Percentiles rank a stretch among this genome's conserved stretches.
These are phyloP conservation scores for Bathelium albidoporum DNA, from an alignment of 495 filamentous ascomycete genomes.

Conservation along the genomic window DNA sequence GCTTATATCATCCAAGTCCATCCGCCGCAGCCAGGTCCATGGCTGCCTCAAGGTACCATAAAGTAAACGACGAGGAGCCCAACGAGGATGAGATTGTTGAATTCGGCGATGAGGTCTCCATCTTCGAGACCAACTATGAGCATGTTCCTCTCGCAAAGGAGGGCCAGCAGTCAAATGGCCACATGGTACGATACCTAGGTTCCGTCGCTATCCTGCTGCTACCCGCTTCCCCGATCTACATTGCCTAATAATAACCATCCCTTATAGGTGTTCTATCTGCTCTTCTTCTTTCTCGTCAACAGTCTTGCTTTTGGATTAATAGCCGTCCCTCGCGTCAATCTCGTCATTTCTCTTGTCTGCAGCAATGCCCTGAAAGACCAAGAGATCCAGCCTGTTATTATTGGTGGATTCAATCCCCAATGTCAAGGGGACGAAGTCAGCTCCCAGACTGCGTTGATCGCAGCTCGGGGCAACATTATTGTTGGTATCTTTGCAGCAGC, in stretches of 20 bases:
- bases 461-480: constrained; percentile 6
- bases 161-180: background rate
- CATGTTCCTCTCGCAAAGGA: background rate
- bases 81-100: background rate
- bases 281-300: constrained; percentile 1
- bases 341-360: constrained; percentile 1
- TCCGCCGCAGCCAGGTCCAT: background rate
- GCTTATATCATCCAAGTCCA: background rate
- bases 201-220: background rate
- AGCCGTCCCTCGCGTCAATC: background rate
- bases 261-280: background rate
- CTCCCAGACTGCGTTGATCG: constrained; percentile 1
- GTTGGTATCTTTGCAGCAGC: constrained; percentile 5
- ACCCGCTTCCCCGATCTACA: background rate
- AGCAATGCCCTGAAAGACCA: background rate
- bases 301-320: constrained; percentile 2
- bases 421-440: constrained; percentile 2
- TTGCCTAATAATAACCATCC: background rate
- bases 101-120: background rate
- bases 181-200: background rate
- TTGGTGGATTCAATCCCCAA: constrained; percentile 11
- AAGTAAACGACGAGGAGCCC: background rate
- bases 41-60: background rate
- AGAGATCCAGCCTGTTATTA: background rate
- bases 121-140: background rate